These are phyloP conservation scores for Clavariopsis aquatica DNA, from an alignment of 495 filamentous ascomycete species.

Conservation along the genomic window DNA sequence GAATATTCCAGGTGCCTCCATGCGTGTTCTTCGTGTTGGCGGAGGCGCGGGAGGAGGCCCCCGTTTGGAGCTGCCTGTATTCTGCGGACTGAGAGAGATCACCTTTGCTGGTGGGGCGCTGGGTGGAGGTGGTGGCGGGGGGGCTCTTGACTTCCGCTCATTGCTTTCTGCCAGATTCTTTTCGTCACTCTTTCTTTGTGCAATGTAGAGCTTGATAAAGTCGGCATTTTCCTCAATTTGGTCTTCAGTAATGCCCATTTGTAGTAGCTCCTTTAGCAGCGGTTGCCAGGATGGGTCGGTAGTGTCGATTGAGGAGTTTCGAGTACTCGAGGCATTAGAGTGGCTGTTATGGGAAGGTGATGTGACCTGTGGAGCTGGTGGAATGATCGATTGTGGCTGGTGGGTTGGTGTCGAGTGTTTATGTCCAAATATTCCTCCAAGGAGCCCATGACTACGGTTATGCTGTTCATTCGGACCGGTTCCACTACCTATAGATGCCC, in stretches of 20 bases:
- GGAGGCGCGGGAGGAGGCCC: slow-evolving; percentile 84
- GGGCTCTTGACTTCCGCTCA: slow-evolving; percentile 56
- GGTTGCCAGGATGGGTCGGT: slow-evolving; percentile 81
- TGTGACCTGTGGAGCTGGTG: slow-evolving; percentile 36
- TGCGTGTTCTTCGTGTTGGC: slow-evolving; percentile 65
- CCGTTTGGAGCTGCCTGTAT: slow-evolving; percentile 59
- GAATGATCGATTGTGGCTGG: slow-evolving; percentile 56
- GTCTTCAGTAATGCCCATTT: slow-evolving; percentile 90
- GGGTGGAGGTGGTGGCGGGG: slow-evolving; percentile 61
- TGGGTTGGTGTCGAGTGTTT: slow-evolving; percentile 62
- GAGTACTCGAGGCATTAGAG: slow-evolving; percentile 34
- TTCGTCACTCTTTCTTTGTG: slow-evolving; percentile 68
- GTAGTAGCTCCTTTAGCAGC: slow-evolving; percentile 76
- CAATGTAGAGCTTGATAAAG: slow-evolving; percentile 90
- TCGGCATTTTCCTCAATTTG: slow-evolving; percentile 90
- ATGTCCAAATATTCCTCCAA: slow-evolving; percentile 61
- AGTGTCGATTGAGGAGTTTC: slow-evolving; percentile 71
- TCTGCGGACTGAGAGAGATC: slow-evolving; percentile 63
- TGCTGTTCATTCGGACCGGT: slow-evolving; percentile 41
- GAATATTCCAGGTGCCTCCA: slow-evolving; percentile 36
- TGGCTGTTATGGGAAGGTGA: slow-evolving; percentile 41
- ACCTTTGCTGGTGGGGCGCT: slow-evolving; percentile 43
- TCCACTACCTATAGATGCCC: slow-evolving; percentile 41
- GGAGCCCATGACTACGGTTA: slow-evolving; percentile 36
- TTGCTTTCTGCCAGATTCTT: slow-evolving; percentile 43